Evolutionary conservation across 2,329 filamentous ascomycete genomes (phyloP).

Genomic region (Stagonosporopsis chrysanthemi): DNA sequence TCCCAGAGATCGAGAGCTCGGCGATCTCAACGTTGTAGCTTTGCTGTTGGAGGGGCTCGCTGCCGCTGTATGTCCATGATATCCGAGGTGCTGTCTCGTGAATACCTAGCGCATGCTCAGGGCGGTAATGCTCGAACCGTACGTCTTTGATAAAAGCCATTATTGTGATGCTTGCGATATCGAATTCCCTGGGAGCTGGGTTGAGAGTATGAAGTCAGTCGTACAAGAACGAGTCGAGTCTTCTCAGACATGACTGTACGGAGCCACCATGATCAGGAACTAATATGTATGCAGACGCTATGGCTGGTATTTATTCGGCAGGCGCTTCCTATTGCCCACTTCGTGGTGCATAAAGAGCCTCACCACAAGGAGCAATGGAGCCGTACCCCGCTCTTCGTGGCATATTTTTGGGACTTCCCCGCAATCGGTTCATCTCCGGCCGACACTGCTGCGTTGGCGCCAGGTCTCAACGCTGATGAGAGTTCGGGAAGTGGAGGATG

Average conservation of each 20-base stretch:
- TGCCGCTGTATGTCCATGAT: background rate
- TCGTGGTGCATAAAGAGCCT: background rate
- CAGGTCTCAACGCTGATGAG: background rate
- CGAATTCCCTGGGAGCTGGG: background rate
- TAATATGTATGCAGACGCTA: background rate
- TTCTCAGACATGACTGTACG: background rate
- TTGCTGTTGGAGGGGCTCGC: background rate
- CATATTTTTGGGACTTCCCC: background rate
- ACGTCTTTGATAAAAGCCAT: background rate
- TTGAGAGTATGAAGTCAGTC: background rate
- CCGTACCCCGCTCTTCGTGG: background rate
- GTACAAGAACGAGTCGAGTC: background rate
- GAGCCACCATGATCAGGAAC: background rate
- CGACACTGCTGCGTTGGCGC: background rate
- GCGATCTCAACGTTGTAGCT: background rate
- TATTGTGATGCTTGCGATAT: background rate
- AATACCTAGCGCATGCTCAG: background rate
- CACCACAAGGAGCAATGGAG: background rate
- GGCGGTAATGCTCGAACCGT: background rate
- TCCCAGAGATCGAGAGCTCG: background rate
- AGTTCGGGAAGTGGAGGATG: background rate
- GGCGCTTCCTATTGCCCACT: background rate
- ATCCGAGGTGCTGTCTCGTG: conserved; percentile 1
- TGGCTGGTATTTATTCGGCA: background rate
- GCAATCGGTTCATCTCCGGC: background rate